Conservation (phyloP, 1,284 basidiomycete species). For the Malassezia obtusa region DNA sequence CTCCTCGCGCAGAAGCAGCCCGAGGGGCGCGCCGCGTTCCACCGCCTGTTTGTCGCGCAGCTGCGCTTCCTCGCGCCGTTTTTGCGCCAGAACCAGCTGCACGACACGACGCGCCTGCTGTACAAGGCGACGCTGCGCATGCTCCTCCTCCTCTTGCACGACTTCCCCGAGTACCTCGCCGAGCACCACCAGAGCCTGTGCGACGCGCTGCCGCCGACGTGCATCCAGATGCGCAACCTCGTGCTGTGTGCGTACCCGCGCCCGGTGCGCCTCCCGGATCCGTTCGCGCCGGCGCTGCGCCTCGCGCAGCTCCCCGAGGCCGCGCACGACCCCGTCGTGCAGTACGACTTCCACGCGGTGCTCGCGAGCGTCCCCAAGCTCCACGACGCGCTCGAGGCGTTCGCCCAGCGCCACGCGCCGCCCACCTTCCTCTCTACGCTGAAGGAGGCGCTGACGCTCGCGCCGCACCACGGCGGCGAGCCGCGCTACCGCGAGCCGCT, state of each 20-base stretch:
- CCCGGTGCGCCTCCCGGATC: conserved; percentile 72
- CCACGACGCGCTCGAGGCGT: conserved; percentile 19
- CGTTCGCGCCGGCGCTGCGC: conserved; percentile 53
- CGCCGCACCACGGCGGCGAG: conserved; percentile 49
- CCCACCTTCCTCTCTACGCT: conserved; percentile 15
- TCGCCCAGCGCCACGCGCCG: conserved; percentile 17
- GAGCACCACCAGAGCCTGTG: conserved; percentile 93
- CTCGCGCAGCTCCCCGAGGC: conserved; percentile 67
- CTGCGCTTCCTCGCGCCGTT: conserved; percentile 90
- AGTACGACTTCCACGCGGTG: conserved; percentile 76
- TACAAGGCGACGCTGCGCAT: conserved; percentile 87
- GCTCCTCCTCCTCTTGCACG: conserved; percentile 86
- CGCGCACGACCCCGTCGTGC: conserved; percentile 75
- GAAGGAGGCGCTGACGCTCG: conserved; percentile 10
- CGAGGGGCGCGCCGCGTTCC: conserved; percentile 64
- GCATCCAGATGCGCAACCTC: conserved; percentile 93
- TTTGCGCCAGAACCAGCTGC: conserved; percentile 69
- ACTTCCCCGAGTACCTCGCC: conserved; percentile 95
- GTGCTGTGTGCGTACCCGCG: conserved; percentile 90
- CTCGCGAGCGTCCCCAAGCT: conserved; percentile 57
- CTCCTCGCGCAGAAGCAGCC: conserved; percentile 71
- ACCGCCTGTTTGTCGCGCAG: conserved; percentile 79
- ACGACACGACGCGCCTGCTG: conserved; percentile 72
- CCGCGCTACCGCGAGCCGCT: conserved; percentile 70
- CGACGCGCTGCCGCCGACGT: conserved; percentile 80